Conservation (phyloP, 208 protist genomes). For the Porcisia deanei region DNA sequence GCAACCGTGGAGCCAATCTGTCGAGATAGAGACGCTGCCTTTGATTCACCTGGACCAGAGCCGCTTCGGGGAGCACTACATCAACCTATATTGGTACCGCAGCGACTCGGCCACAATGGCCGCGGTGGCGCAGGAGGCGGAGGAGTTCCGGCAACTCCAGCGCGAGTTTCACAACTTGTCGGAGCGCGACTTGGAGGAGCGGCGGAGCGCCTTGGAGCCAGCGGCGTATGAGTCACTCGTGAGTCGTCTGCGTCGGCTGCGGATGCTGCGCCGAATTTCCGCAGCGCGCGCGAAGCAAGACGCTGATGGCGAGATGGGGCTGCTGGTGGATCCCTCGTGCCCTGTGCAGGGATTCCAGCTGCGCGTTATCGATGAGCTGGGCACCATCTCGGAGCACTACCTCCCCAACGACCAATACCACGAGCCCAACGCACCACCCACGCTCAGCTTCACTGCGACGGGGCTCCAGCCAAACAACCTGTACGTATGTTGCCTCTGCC, state of each 20-base stretch:
- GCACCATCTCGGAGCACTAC: constrained; percentile 24
- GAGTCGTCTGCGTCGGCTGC: constrained; percentile 39
- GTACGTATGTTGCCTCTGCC: constrained; percentile 83
- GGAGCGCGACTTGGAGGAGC: constrained; percentile 60
- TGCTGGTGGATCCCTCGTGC: constrained; percentile 48
- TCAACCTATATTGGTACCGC: constrained; percentile 91
- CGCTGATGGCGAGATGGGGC: constrained; percentile 52
- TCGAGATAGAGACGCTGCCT: constrained; percentile 57
- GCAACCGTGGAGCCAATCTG: constrained; percentile 77
- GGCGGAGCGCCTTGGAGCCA: constrained; percentile 35
- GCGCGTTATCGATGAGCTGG: constrained; percentile 76
- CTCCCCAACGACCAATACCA: constrained; percentile 20
- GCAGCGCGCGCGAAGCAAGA: constrained; percentile 34
- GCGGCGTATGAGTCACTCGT: constrained; percentile 52
- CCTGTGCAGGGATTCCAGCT: constrained; percentile 76
- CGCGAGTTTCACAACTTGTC: constrained; percentile 62
- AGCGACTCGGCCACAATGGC: constrained; percentile 22
- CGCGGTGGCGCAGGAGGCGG: constrained; percentile 33
- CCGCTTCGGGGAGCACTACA: constrained; percentile 92
- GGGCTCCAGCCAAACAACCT: constrained; percentile 80
- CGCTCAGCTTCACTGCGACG: constrained; percentile 65
- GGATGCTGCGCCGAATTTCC: constrained; percentile 50
- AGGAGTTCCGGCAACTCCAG: constrained; percentile 56
- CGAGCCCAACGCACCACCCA: constrained; percentile 12
- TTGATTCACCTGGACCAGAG: constrained; percentile 75